Base-by-base conservation (phyloP, 2,329 filamentous ascomycete species). In the Penicillium capsulatum region DNA sequence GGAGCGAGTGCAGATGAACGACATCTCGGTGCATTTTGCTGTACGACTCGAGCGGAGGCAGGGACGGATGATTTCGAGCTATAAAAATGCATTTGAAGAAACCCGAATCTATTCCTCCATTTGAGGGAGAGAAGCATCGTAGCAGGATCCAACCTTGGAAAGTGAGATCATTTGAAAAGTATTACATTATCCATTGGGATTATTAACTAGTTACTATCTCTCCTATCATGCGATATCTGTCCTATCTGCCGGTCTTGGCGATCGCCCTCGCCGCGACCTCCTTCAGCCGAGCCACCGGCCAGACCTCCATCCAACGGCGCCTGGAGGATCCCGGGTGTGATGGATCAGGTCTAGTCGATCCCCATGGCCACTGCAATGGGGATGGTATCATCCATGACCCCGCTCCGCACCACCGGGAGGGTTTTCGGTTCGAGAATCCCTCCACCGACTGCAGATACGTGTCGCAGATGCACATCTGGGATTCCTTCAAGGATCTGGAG, bases 401-500 rank as follows among this genome's bases (percentile, higher is more conserved):
- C 1, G 27, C 37, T 14, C 44, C 47, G 3, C 26, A 28, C 10
- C 34, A 50, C 31, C 44, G 57, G 10, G 57, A 59, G 20, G 57
- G 58, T 9, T 62, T 62, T 42, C 28, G 41, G n/a, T 61, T 61
- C 33, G 56, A 61, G 33, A 60, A 61, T 24, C 59, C 57, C 4
- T 57, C 57, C 3, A 59, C 51, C 3, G 36, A 61, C 42, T 63
- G 59, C 44, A 45, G 50, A 38, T 63, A 53, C 27, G 55, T 51
- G 10, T 54, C 60, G 2, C 60, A 61, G 35, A 53, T 55, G 48
- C 48, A 61, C 36, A 63, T 63, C 35, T 60, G 53, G 49, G 54
- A 63, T 27, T 48, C 56, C 2, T 63, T 62, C 45, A 62, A 61
- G 30, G 41, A 52, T 5, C 45, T 62, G 2, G 60, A 61, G 31